Conservation (phyloP, 139 green algal genomes). For the Coccomyxa sp. region DNA sequence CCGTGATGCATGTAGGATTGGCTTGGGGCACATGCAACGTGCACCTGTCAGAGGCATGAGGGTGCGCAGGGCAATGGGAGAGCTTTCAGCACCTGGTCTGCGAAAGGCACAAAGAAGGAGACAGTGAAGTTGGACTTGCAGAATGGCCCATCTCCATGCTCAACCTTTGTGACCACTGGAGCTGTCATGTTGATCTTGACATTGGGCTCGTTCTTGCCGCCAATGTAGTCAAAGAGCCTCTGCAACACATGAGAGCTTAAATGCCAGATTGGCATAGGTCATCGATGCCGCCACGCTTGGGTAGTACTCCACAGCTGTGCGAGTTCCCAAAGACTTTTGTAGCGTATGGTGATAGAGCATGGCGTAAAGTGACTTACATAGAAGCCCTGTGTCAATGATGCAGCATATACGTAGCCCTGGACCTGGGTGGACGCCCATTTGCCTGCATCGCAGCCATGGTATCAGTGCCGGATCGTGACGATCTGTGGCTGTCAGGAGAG, state of each 20-base stretch:
- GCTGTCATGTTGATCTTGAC: slow-evolving; percentile 68
- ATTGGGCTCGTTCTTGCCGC: slow-evolving; percentile 48
- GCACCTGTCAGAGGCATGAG: background rate
- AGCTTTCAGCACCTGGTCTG: slow-evolving; percentile 57
- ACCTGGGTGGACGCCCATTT: slow-evolving; percentile 62
- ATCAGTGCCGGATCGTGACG: too few species aligned
- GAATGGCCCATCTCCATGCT: slow-evolving; percentile 20
- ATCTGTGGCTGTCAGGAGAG: too few species aligned
- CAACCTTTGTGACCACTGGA: slow-evolving; percentile 30
- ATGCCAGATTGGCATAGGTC: too few species aligned
- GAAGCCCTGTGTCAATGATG: slow-evolving; percentile 57
- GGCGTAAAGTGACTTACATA: slow-evolving; percentile 26
- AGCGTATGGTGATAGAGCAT: background rate
- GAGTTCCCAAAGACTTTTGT: background rate
- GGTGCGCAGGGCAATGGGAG: background rate
- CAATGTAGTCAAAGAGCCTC: slow-evolving; percentile 58
- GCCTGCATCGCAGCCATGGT: too few species aligned
- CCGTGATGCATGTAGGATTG: background rate
- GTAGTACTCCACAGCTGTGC: background rate
- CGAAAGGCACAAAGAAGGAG: slow-evolving; percentile 67
- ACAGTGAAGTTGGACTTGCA: slow-evolving; percentile 68
- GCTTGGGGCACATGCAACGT: background rate
- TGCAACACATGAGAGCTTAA: too few species aligned
- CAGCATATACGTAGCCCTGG: slow-evolving; percentile 40
- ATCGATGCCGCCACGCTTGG: too few species aligned